phyloP scores from a whole-genome alignment of 2,329 filamentous ascomycete species.

The Lachnellula willkommii region DNA sequence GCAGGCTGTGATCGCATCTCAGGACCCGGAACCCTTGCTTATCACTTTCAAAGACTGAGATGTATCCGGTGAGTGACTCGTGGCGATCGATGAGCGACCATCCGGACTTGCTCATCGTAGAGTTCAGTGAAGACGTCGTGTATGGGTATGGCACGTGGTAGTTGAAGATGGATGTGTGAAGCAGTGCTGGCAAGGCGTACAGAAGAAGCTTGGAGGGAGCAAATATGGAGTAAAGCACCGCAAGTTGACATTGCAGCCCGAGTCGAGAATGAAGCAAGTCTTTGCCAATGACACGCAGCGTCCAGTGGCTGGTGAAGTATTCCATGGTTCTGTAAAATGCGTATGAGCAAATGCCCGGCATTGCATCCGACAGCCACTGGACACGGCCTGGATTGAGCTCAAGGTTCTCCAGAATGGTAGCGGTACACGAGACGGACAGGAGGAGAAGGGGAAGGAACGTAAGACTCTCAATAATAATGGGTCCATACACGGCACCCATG shows the following conservation, averaged over 20 bases:
- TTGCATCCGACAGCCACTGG: conserved; percentile 57
- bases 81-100: conserved; percentile 74
- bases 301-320: conserved; percentile 33
- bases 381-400: conserved; percentile 46
- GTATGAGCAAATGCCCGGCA: conserved; percentile 62
- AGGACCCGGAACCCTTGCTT: conserved; percentile 70
- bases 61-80: conserved; percentile 86
- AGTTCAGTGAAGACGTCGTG: conserved; percentile 59
- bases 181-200: conserved; percentile 63
- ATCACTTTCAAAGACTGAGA: conserved; percentile 79
- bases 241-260: conserved; percentile 65
- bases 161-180: conserved; percentile 68
- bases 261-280: conserved; percentile 63
- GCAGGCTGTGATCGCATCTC: conserved; percentile 87
- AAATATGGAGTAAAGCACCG: conserved; percentile 57
- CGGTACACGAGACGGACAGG: conserved; percentile 59
- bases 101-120: conserved; percentile 56
- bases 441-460: conserved; percentile 66
- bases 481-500: conserved; percentile 67
- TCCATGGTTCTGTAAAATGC: conserved; percentile 50
- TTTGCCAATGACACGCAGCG: conserved; percentile 52
- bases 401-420: conserved; percentile 58
- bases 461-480: conserved; percentile 66
- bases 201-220: conserved; percentile 65
- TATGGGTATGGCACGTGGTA: conserved; percentile 61